Conservation (phyloP, 78 protist species). For the Carpediemonas membranifera region DNA sequence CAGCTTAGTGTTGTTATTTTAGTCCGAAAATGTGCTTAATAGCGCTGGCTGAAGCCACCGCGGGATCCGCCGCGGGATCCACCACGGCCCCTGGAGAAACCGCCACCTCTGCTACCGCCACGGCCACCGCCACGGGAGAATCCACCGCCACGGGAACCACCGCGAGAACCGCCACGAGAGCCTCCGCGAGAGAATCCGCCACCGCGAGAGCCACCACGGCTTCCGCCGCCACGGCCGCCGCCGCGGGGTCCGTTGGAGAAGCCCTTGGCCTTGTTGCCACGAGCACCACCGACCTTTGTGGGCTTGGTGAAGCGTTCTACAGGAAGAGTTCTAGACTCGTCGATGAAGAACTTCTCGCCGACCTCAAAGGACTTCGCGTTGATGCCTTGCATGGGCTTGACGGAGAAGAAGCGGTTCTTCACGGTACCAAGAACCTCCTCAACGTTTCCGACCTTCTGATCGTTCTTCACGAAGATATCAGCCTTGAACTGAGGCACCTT, state of each 20-base stretch:
- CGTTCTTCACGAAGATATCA: slow-evolving; percentile 1
- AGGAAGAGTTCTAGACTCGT: not conserved
- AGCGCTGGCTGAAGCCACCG: too few relatives aligned
- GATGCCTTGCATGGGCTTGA: not conserved
- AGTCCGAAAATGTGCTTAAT: too few relatives aligned
- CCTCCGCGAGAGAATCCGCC: not conserved
- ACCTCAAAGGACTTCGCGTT: not conserved
- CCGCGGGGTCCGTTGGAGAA: too few relatives aligned
- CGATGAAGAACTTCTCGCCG: not conserved
- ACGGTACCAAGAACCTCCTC: slow-evolving; percentile 2
- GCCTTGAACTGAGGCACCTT: slow-evolving; percentile 3
- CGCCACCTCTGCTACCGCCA: slow-evolving; percentile 2
- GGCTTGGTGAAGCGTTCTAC: slow-evolving; percentile 4
- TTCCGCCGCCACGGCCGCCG: too few relatives aligned
- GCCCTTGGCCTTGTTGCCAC: too few relatives aligned
- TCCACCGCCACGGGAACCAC: not conserved
- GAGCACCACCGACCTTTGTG: not conserved
- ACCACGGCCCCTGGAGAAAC: not conserved
- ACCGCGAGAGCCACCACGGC: not conserved
- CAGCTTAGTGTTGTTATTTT: too few relatives aligned
- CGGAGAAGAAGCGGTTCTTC: not conserved
- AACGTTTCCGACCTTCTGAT: not conserved
- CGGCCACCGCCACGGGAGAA: not conserved
- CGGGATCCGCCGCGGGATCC: not conserved
- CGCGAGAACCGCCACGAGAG: not conserved